Percentiles rank a stretch among this genome's conserved stretches.
Evolutionary conservation across 2,329 filamentous ascomycete species (phyloP).

Genomic region (Cladosporium sp.): DNA sequence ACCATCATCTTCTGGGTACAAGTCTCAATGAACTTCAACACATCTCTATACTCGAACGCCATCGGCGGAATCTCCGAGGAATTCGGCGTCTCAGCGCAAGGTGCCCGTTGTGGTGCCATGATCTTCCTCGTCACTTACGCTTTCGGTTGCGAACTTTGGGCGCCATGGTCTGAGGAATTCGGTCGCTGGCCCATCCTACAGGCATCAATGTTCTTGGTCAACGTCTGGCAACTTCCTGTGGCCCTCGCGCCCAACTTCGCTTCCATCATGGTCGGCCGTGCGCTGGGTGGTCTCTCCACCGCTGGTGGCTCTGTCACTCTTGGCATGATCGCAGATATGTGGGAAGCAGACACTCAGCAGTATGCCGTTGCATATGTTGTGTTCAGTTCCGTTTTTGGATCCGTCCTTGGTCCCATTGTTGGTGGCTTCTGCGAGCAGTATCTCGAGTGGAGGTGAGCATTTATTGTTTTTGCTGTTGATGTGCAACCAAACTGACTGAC

Average conservation of each 20-base stretch:
- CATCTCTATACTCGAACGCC: slow-evolving; percentile 56
- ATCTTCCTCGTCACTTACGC: slow-evolving; percentile 55
- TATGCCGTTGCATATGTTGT: slow-evolving; percentile 64
- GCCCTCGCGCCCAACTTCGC: slow-evolving; percentile 49
- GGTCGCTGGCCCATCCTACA: slow-evolving; percentile 56
- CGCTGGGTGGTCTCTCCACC: slow-evolving; percentile 59
- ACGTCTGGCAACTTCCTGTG: slow-evolving; percentile 55
- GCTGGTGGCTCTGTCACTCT: slow-evolving; percentile 67
- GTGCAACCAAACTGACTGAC: not conserved
- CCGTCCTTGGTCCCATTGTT: slow-evolving; percentile 39
- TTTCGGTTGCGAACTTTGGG: slow-evolving; percentile 55
- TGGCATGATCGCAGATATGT: slow-evolving; percentile 68
- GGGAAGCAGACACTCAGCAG: slow-evolving; percentile 60
- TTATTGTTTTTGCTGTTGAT: not conserved
- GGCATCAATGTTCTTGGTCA: slow-evolving; percentile 53
- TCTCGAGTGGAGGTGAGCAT: slow-evolving; percentile 58
- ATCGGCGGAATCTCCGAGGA: slow-evolving; percentile 48
- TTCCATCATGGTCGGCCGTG: slow-evolving; percentile 49
- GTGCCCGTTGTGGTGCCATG: slow-evolving; percentile 50
- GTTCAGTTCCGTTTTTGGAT: slow-evolving; percentile 41
- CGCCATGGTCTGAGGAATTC: slow-evolving; percentile 55
- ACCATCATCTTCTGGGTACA: slow-evolving; percentile 55
- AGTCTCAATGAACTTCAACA: slow-evolving; percentile 61
- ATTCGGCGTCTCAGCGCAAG: slow-evolving; percentile 49
- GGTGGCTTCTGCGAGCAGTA: slow-evolving; percentile 39